Evolutionary conservation across 176 grass and related monocot species (phyloP).

Genomic region (Oryza australiensis): DNA sequence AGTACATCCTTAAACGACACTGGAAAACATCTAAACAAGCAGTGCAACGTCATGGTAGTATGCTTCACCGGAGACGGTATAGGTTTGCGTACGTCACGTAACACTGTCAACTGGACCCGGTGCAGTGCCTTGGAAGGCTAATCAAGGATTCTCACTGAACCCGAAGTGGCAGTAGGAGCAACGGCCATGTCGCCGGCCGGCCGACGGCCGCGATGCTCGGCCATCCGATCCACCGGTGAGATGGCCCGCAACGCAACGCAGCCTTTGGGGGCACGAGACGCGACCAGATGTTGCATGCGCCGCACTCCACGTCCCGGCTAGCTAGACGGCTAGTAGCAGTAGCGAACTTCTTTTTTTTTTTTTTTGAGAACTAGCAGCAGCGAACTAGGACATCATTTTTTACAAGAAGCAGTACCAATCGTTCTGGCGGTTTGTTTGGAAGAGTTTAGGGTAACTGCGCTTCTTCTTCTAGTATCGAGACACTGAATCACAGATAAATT

Average conservation of each 20-base stretch:
- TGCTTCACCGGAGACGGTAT: neutral
- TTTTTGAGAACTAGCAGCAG: too few species aligned
- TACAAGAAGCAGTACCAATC: too few species aligned
- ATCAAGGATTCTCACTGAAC: conserved; percentile 29
- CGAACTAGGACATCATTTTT: too few species aligned
- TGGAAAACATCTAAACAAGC: neutral
- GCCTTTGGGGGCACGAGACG: conserved; percentile 42
- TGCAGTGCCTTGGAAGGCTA: conserved; percentile 42
- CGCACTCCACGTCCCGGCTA: conserved; percentile 30
- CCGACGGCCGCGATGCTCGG: neutral
- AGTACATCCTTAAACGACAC: neutral
- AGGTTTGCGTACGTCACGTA: conserved; percentile 25
- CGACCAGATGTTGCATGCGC: conserved; percentile 23
- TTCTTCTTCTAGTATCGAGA: too few species aligned
- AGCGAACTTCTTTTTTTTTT: too few species aligned
- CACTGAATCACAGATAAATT: too few species aligned
- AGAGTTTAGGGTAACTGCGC: too few species aligned
- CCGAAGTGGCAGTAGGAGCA: neutral
- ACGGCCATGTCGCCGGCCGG: conserved; percentile 12
- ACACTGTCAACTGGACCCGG: neutral
- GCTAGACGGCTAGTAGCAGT: neutral
- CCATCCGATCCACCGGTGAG: neutral
- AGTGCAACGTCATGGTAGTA: neutral
- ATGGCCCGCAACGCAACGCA: conserved; percentile 19
- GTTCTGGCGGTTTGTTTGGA: too few species aligned